Conservation (phyloP, 257 asterid genomes). For the Cynanchum wilfordii region DNA sequence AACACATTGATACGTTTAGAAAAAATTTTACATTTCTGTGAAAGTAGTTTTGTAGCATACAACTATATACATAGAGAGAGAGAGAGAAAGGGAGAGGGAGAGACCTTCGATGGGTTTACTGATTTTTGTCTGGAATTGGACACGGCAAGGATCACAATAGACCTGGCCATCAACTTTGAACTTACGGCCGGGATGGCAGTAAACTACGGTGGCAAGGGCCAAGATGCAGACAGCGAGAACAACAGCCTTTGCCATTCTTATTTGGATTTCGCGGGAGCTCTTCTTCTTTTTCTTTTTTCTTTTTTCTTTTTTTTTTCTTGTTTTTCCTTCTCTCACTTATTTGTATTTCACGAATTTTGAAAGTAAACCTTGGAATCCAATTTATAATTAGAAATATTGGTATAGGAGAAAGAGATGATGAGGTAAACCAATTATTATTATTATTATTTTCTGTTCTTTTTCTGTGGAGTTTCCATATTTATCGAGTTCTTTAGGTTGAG, state of each 20-base stretch:
- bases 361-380: neutral
- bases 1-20: too few species aligned
- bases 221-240: constrained; percentile 13
- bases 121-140: constrained; percentile 25
- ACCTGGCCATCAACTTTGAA: constrained; percentile 29
- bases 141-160: constrained; percentile 38
- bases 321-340: neutral
- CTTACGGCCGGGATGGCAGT: constrained; percentile 8
- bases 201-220: constrained; percentile 22
- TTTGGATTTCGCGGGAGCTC: neutral
- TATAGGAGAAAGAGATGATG: neutral
- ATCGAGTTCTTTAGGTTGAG: neutral
- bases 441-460: neutral
- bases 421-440: too few species aligned
- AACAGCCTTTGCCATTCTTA: constrained; percentile 24
- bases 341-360: neutral
- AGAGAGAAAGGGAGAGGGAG: too few species aligned
- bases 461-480: neutral
- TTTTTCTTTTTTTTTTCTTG: neutral
- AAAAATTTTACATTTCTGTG: too few species aligned
- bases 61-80: too few species aligned
- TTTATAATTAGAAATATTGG: neutral
- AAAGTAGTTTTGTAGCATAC: too few species aligned
- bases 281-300: neutral
- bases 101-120: constrained; percentile 19